Conservation (phyloP, 768 basidiomycete species). For the Lactifluus subvellereus region DNA sequence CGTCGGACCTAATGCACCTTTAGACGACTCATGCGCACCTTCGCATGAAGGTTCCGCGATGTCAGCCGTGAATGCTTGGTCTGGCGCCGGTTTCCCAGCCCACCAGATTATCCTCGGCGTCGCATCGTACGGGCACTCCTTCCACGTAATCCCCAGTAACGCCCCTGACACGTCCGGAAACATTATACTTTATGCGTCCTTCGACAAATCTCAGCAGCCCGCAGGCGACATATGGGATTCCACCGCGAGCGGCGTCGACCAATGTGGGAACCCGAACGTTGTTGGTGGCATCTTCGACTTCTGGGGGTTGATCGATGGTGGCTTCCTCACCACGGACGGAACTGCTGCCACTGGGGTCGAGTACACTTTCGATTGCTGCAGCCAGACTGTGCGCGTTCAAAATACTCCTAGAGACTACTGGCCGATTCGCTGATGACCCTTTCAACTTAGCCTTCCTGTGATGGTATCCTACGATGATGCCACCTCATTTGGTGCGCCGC, state of each 20-base stretch:
- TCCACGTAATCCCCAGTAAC: slow-evolving; percentile 33
- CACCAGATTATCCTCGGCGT: slow-evolving; percentile 77
- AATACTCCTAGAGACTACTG: too few relatives aligned
- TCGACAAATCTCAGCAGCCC: too few relatives aligned
- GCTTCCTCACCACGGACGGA: too few relatives aligned
- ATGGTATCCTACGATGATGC: slow-evolving; percentile 36
- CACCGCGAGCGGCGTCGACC: too few relatives aligned
- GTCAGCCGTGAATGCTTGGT: slow-evolving; percentile 75
- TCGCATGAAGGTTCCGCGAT: slow-evolving; percentile 65
- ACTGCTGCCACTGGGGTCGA: too few relatives aligned
- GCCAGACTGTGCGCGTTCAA: not conserved
- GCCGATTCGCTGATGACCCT: not conserved
- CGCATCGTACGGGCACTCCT: slow-evolving; percentile 79
- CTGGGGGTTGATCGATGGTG: too few relatives aligned
- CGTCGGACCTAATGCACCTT: slow-evolving; percentile 82
- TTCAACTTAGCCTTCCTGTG: slow-evolving; percentile 28
- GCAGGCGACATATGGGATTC: too few relatives aligned
- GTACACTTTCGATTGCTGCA: too few relatives aligned
- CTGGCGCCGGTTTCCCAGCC: slow-evolving; percentile 69
- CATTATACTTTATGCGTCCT: too few relatives aligned
- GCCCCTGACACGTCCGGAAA: slow-evolving; percentile 30
- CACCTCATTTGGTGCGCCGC: slow-evolving; percentile 28
- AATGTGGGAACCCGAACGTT: too few relatives aligned
- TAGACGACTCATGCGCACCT: slow-evolving; percentile 70
- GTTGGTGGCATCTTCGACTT: too few relatives aligned